Conservation (phyloP, 345 rosid genomes). For the Combretum micranthum region DNA sequence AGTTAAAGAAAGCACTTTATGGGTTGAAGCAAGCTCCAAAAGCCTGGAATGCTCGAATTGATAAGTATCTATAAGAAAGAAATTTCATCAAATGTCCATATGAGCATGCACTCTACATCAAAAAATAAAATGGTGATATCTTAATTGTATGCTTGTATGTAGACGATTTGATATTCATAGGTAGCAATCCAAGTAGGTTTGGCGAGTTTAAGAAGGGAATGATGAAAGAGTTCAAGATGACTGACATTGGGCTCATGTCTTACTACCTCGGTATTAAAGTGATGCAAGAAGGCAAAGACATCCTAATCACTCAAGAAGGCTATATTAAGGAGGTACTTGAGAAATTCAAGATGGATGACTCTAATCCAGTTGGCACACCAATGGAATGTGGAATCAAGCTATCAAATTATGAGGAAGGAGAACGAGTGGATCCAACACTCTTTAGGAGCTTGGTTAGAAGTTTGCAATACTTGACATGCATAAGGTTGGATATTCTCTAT, state of each 20-base stretch:
- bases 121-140: not conserved
- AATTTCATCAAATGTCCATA: not conserved
- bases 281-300: not conserved
- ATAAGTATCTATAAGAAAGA: not conserved
- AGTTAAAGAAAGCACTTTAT: not conserved
- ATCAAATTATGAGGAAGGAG: not conserved
- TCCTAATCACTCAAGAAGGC: not conserved
- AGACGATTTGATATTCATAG: not conserved
- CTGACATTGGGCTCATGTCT: not conserved
- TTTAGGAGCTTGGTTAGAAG: not conserved
- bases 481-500: no score
- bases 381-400: not conserved
- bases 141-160: not conserved
- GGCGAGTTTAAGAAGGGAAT: not conserved
- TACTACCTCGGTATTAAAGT: conserved; percentile 2
- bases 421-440: not conserved
- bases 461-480: no score
- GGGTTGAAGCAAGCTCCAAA: conserved; percentile 3
- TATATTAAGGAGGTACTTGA: not conserved
- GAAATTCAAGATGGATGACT: not conserved
- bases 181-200: not conserved
- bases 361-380: not conserved
- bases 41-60: not conserved
- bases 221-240: conserved; percentile 1
- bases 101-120: not conserved